Evolutionary conservation across 495 filamentous ascomycete species (phyloP).

Genomic region (Lasiosphaeria hispida): DNA sequence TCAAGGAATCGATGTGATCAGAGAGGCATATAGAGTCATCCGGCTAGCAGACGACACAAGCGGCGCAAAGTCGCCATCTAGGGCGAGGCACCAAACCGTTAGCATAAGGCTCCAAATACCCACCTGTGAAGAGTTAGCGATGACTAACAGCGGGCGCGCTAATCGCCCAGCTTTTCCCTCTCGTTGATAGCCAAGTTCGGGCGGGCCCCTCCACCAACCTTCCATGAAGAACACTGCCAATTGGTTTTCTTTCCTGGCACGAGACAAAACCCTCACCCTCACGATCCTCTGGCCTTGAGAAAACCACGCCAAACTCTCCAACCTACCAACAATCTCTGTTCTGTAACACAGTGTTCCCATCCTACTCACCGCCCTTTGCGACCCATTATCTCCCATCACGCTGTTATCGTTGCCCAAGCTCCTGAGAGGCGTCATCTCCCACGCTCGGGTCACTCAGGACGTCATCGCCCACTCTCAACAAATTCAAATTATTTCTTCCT

Average conservation of each 20-base stretch:
- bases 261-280: constrained; percentile 4
- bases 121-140: constrained; percentile 4
- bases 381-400: not conserved
- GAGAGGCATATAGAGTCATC: too few relatives aligned
- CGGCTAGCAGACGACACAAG: too few relatives aligned
- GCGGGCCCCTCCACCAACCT: constrained; percentile 1
- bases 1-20: not conserved
- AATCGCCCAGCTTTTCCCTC: constrained; percentile 17
- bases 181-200: not conserved
- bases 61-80: too few relatives aligned
- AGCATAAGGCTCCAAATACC: constrained; percentile 12
- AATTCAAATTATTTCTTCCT: not conserved
- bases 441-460: not conserved
- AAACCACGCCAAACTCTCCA: not conserved
- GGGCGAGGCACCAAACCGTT: too few relatives aligned
- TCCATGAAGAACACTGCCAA: not conserved
- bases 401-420: not conserved
- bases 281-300: too few relatives aligned
- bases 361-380: too few relatives aligned
- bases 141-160: constrained; percentile 21
- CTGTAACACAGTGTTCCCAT: too few relatives aligned
- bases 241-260: constrained; percentile 1
- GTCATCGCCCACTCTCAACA: not conserved
- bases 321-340: not conserved
- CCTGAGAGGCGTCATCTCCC: not conserved